Evolutionary conservation across 257 asterid species (phyloP).

Genomic region (Striga asiatica): DNA sequence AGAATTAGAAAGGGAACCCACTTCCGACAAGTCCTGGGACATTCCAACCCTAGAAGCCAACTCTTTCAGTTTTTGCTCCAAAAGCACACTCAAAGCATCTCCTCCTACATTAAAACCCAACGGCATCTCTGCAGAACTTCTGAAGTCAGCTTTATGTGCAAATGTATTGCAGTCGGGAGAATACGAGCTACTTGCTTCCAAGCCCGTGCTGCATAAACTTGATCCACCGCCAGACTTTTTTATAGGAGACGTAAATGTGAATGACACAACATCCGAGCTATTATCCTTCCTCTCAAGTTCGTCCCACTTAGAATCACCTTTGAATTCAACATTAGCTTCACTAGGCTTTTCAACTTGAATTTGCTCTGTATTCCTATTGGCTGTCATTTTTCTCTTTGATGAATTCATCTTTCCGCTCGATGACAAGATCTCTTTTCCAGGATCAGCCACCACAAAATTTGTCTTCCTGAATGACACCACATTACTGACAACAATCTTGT

Average conservation of each 20-base stretch:
- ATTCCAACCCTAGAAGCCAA: conserved; percentile 62
- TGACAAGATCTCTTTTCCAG: conserved; percentile 49
- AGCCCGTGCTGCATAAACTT: conserved; percentile 25
- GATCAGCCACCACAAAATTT: conserved; percentile 37
- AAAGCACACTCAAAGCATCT: conserved; percentile 77
- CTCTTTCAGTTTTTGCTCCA: conserved; percentile 86
- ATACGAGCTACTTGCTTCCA: conserved; percentile 22
- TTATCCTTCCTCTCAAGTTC: conserved; percentile 34
- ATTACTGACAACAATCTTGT: conserved; percentile 44
- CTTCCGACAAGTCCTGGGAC: conserved; percentile 39
- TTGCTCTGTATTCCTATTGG: conserved; percentile 16
- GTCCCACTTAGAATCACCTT: conserved; percentile 47
- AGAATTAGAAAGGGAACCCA: conserved; percentile 29
- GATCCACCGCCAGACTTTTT: conserved; percentile 47
- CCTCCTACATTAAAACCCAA: conserved; percentile 47
- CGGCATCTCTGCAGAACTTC: conserved; percentile 29
- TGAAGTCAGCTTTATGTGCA: conserved; percentile 27
- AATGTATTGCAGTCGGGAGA: conserved; percentile 23
- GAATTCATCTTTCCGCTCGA: conserved; percentile 31
- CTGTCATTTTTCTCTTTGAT: conserved; percentile 34
- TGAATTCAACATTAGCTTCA: conserved; percentile 41
- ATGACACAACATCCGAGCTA: conserved; percentile 76
- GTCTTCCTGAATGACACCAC: conserved; percentile 42
- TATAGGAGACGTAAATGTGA: conserved; percentile 92
- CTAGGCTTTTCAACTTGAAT: conserved; percentile 40